Evolutionary conservation across 1,139 yeast genomes (phyloP).

Genomic region (Debaryomycetaceae sp.): DNA sequence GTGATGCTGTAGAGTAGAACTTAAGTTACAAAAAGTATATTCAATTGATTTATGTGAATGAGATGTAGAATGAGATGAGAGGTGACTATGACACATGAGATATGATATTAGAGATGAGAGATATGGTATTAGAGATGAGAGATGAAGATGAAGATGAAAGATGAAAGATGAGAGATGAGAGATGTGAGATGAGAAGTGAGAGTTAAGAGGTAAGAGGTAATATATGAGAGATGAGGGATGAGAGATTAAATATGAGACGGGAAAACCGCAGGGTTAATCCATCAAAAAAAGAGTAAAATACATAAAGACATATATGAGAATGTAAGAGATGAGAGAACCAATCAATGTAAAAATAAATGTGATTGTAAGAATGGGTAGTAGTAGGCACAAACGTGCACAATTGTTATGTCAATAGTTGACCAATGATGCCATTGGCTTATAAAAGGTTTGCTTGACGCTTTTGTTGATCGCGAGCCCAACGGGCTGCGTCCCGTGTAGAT

Average conservation of each 20-base stretch:
- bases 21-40: no score
- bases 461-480: slow-evolving; percentile 95
- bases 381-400: no score
- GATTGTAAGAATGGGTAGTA: no score
- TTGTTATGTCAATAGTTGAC: no score
- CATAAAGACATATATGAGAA: background rate
- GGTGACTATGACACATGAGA: background rate
- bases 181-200: background rate
- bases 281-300: background rate
- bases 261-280: background rate
- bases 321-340: background rate
- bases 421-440: background rate
- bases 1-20: no score
- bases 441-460: slow-evolving; percentile 43
- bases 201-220: background rate
- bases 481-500: slow-evolving; percentile 80
- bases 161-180: background rate
- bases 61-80: slow-evolving; percentile 4
- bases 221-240: background rate
- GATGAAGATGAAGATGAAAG: background rate
- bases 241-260: background rate
- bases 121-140: background rate
- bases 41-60: background rate
- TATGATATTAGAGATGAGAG: background rate
- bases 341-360: no score